Evolutionary conservation across 441 rosid genomes (phyloP).

Genomic region (Pelargonium australe): DNA sequence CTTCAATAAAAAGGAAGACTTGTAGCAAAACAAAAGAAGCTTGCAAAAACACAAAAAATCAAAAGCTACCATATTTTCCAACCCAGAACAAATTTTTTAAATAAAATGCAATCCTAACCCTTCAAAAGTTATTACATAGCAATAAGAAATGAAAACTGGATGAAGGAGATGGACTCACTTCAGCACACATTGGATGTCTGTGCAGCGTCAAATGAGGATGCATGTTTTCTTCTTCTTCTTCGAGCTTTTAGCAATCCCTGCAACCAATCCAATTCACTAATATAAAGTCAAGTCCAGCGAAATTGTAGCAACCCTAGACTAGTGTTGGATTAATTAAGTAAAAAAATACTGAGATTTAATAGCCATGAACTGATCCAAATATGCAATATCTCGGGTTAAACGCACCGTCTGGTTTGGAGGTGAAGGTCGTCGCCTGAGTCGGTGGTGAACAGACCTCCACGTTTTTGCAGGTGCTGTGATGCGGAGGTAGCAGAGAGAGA

Average conservation of each 20-base stretch:
- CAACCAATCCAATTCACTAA: background rate
- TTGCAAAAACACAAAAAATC: background rate
- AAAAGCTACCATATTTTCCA: background rate
- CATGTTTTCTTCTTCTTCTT: constrained; percentile 29
- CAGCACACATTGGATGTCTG: constrained; percentile 83
- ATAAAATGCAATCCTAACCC: background rate
- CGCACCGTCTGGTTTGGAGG: background rate
- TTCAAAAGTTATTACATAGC: background rate
- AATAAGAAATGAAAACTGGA: constrained; percentile 2
- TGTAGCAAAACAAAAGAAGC: background rate
- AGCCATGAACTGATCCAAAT: background rate
- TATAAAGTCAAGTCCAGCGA: too few relatives aligned
- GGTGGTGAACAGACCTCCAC: too few relatives aligned
- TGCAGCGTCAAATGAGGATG: constrained; percentile 93
- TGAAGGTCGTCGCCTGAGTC: background rate
- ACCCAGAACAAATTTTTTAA: background rate
- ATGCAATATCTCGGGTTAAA: background rate
- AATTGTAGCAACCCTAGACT: background rate
- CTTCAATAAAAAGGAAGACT: background rate
- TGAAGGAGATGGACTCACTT: constrained; percentile 41
- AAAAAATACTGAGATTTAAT: background rate
- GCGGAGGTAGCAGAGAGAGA: too few relatives aligned
- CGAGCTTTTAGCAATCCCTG: background rate
- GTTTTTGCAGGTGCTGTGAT: too few relatives aligned
- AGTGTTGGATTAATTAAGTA: background rate